These are phyloP conservation scores for Diaporthe humulicola DNA, from an alignment of 2,329 filamentous ascomycete species.

Conservation along the genomic window DNA sequence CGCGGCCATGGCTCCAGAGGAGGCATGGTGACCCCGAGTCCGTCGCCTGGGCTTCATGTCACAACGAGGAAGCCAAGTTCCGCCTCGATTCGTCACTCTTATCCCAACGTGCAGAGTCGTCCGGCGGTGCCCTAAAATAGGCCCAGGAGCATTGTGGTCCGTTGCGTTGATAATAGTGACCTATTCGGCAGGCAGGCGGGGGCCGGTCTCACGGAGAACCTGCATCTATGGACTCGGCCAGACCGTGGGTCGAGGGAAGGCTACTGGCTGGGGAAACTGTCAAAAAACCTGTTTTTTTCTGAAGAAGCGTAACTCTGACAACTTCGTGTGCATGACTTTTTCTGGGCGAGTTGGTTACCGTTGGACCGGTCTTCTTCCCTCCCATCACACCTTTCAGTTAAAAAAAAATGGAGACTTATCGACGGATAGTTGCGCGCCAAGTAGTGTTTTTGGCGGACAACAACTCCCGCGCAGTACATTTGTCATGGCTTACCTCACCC, in stretches of 20 bases:
- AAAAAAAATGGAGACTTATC: neutral
- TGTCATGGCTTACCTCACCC: neutral
- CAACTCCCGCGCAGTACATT: neutral
- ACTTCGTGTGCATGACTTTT: conserved; percentile 16
- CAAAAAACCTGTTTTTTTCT: conserved; percentile 33
- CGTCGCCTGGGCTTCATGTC: neutral
- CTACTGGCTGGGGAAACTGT: conserved; percentile 18
- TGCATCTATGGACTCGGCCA: conserved; percentile 30
- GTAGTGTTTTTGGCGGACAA: neutral
- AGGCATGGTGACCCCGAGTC: neutral
- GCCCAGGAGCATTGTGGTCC: neutral
- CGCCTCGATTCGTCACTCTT: neutral
- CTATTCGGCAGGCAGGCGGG: neutral
- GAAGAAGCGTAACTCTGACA: conserved; percentile 9
- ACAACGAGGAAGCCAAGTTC: neutral
- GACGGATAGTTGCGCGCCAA: neutral
- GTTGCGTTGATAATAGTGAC: neutral
- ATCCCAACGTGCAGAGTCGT: neutral
- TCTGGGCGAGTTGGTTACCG: conserved; percentile 13
- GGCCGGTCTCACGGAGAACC: conserved; percentile 6
- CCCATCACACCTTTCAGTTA: neutral
- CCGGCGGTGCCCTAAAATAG: neutral
- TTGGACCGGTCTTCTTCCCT: neutral
- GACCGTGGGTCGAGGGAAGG: conserved; percentile 13
- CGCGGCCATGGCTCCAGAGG: neutral